These are phyloP conservation scores for Chlamydomonas sphaeroides DNA, from an alignment of 139 green algal genomes.

Conservation along the genomic window DNA sequence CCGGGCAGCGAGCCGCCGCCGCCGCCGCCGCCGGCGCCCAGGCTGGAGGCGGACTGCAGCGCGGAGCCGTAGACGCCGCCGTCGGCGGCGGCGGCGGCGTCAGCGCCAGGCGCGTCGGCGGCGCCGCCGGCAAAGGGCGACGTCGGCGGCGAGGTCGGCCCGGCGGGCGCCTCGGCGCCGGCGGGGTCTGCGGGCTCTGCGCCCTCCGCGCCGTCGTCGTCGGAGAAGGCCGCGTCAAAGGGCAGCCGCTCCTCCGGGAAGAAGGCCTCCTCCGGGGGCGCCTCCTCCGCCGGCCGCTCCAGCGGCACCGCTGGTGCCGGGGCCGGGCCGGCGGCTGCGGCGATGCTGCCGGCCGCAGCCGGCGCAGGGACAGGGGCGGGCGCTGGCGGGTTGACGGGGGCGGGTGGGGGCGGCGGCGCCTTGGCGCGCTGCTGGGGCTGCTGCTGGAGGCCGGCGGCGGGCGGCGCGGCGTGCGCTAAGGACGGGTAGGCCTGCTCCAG, in stretches of 20 bases:
- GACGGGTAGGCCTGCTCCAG: slow-evolving; percentile 39
- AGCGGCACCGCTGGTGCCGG: too few species aligned
- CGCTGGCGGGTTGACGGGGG: not conserved
- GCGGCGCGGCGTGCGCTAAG: not conserved
- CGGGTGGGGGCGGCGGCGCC: not conserved
- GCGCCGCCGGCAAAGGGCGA: not conserved
- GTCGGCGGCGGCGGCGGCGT: not conserved
- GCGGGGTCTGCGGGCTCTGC: not conserved
- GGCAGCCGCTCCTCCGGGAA: slow-evolving; percentile 11
- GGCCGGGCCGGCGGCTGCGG: not conserved
- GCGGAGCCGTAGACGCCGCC: not conserved
- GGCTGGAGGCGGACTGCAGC: not conserved
- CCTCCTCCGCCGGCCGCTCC: too few species aligned
- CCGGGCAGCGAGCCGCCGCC: not conserved
- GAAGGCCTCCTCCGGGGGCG: too few species aligned
- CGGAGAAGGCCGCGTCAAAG: slow-evolving; percentile 62
- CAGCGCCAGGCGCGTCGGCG: not conserved
- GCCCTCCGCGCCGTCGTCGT: slow-evolving; percentile 46
- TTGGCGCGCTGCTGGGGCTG: not conserved
- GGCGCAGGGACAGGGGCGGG: too few species aligned
- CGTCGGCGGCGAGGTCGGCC: slow-evolving; percentile 66
- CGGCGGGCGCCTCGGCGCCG: not conserved
- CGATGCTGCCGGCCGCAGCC: too few species aligned
- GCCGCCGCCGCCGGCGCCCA: not conserved
- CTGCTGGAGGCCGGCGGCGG: not conserved